Evolutionary conservation across 768 basidiomycete genomes (phyloP), one percentile per base, ranked within the genome.

Genomic region (Pulveroboletus sp.): DNA sequence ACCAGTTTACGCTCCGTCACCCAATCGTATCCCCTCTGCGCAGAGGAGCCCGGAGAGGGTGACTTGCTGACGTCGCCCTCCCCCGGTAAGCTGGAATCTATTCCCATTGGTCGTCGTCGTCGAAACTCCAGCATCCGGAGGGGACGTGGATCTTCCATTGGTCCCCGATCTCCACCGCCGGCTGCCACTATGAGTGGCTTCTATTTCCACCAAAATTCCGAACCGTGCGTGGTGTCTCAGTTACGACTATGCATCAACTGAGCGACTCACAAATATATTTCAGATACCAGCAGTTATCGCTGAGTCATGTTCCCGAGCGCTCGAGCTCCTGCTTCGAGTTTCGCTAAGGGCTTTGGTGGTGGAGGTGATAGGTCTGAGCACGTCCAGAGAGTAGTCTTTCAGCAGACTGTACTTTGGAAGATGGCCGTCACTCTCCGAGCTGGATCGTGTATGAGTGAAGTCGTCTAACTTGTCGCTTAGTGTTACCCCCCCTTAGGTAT

Each of bases 151-250:
- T 68, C 78, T 14, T 76, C 79, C 5, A 58, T 75, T n/a, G 71
- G 75, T 33, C 76, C 78, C 39, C 69, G 71, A 50, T 65, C 72
- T 48, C 66, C 72, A 40, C 71, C 76, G 6, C 73, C 81, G 7
- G 64, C 79, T 43, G 89, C 88, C 5, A 82, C 82, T 26, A 90
- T 91, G 87, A 86, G 80, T 56, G 89, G 93, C 33, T 94, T 90
- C 72, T 95, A 94, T 69, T 94, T 89, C 71, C 91, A 93, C 68
- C 85, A 86, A 75, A 88, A 92, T 66, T 93, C 89, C 48, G 89
- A 91, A 62, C 90, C 90, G 90, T 93, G 63, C 72, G 88, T 81
- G n/a, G 7, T 31, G 18, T 55, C 30, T 54, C 47, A 41, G n/a
- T 42, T 47, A 28, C 38, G 28, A 18, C 39, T 26, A 27, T 42